phyloP scores from a whole-genome alignment of 257 asterid genomes.

The Ehretia macrophylla region DNA sequence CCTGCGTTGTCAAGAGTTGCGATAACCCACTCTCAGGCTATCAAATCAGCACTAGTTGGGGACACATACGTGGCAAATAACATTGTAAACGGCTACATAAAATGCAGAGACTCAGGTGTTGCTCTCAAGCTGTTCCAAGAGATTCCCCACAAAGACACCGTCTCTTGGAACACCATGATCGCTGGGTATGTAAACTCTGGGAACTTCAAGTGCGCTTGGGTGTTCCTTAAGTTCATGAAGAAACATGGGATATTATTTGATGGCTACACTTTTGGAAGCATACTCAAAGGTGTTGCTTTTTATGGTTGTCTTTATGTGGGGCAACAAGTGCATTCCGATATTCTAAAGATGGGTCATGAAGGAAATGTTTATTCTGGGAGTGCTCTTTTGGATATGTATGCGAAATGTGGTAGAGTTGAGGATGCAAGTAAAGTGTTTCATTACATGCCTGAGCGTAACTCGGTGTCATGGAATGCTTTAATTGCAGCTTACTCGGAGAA shows the following conservation, averaged over 20 bases:
- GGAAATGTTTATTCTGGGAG: slow-evolving; percentile 70
- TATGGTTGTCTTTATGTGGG: slow-evolving; percentile 38
- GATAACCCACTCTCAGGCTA: slow-evolving; percentile 48
- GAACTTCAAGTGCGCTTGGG: slow-evolving; percentile 49
- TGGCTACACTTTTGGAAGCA: slow-evolving; percentile 70
- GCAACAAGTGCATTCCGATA: slow-evolving; percentile 61
- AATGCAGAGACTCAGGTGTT: slow-evolving; percentile 38
- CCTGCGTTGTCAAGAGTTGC: slow-evolving; percentile 35
- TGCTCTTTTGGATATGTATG: slow-evolving; percentile 77
- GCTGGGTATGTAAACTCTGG: slow-evolving; percentile 55
- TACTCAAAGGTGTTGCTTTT: slow-evolving; percentile 61
- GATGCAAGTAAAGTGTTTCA: slow-evolving; percentile 56
- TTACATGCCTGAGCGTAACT: slow-evolving; percentile 54
- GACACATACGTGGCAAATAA: slow-evolving; percentile 54
- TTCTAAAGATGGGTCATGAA: slow-evolving; percentile 55
- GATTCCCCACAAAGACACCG: slow-evolving; percentile 66
- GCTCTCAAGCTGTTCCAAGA: slow-evolving; percentile 74
- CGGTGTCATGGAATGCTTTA: slow-evolving; percentile 84
- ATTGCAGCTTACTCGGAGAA: slow-evolving; percentile 66
- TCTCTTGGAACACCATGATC: slow-evolving; percentile 79
- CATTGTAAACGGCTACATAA: slow-evolving; percentile 44
- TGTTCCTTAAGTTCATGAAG: slow-evolving; percentile 51
- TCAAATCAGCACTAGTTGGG: slow-evolving; percentile 38
- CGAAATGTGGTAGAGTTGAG: slow-evolving; percentile 52
- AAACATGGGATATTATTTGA: slow-evolving; percentile 40